A percentile compares a stretch with the other conserved stretches of the same genome.
Conservation (phyloP, 2,329 filamentous ascomycete species). For the Pseudocercospora fijiensis region DNA sequence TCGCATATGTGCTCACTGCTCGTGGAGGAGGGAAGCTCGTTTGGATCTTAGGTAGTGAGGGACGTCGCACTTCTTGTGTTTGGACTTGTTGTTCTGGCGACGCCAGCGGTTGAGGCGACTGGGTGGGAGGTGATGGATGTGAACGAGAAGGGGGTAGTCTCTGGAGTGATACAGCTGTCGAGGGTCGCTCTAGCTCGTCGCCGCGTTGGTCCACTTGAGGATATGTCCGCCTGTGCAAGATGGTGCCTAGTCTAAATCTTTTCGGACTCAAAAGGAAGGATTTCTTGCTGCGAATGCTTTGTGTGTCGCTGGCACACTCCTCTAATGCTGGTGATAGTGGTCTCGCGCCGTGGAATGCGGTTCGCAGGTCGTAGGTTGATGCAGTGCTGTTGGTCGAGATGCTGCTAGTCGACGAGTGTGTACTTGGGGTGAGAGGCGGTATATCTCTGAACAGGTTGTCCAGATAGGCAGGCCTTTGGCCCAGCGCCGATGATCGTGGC, state of each 20-base stretch:
- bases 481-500: constrained; percentile 27
- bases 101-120: neutral
- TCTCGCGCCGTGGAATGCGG: constrained; percentile 21
- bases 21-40: constrained; percentile 29
- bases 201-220: constrained; percentile 24
- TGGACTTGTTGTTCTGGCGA: neutral
- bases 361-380: constrained; percentile 27
- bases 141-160: constrained; percentile 11
- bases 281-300: constrained; percentile 29
- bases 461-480: constrained; percentile 34
- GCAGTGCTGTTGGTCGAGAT: constrained; percentile 28
- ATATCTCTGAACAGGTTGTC: constrained; percentile 35
- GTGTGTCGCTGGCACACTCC: constrained; percentile 24
- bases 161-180: constrained; percentile 8
- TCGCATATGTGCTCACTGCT: constrained; percentile 26
- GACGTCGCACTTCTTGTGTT: constrained; percentile 17
- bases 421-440: constrained; percentile 22
- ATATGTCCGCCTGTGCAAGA: constrained; percentile 32
- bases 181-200: constrained; percentile 9
- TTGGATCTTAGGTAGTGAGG: constrained; percentile 31
- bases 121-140: constrained; percentile 13
- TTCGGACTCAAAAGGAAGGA: constrained; percentile 23
- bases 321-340: constrained; percentile 33
- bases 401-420: constrained; percentile 34
- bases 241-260: constrained; percentile 26